These are phyloP conservation scores for Cystobasidium ongulense DNA, from an alignment of 768 basidiomycete species.

Conservation along the genomic window DNA sequence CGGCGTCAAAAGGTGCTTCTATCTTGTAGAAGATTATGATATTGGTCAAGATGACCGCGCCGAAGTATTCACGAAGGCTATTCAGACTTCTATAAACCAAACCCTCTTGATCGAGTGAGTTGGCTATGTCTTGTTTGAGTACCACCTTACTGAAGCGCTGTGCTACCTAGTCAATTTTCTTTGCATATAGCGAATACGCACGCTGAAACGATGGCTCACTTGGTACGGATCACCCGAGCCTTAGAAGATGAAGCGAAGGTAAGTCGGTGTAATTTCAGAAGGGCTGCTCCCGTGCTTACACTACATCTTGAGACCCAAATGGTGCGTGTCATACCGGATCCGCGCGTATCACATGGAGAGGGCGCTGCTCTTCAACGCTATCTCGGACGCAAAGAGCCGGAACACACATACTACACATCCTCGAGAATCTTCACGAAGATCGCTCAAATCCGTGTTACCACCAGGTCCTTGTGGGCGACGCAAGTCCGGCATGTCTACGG, in stretches of 20 bases:
- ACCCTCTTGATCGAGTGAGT: constrained; percentile 2
- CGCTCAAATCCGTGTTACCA: neutral
- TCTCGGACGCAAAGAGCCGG: neutral
- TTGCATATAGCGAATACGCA: neutral
- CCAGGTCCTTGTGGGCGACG: neutral
- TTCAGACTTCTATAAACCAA: constrained; percentile 4
- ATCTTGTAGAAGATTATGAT: constrained; percentile 5
- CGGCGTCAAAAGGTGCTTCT: neutral
- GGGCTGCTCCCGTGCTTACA: neutral
- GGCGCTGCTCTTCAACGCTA: neutral
- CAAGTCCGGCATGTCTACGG: neutral
- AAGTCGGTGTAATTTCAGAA: neutral
- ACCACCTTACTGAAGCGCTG: neutral
- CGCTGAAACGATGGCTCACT: neutral
- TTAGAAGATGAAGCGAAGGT: neutral
- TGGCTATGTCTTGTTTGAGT: neutral
- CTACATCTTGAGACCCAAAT: neutral
- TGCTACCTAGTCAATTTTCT: neutral
- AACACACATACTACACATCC: neutral
- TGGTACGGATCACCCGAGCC: neutral
- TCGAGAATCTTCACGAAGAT: neutral
- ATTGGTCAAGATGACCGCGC: neutral
- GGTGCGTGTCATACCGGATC: neutral
- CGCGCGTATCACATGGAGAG: neutral
- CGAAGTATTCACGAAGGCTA: constrained; percentile 8